Evolutionary conservation across 2,329 filamentous ascomycete species (phyloP).

Genomic region (Akanthomyces uredinophilus): DNA sequence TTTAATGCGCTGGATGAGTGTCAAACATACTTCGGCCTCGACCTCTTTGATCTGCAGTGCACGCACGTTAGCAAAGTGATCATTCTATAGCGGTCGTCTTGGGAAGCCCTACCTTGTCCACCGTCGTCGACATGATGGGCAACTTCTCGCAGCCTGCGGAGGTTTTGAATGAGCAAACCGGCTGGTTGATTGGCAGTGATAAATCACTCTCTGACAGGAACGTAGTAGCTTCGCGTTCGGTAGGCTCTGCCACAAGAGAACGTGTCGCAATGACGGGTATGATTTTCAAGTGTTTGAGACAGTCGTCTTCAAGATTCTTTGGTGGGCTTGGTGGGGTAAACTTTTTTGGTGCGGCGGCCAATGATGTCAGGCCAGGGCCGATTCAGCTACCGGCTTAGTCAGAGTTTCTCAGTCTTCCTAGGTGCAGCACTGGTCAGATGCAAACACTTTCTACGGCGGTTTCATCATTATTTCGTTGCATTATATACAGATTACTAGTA

Average conservation of each 20-base stretch:
- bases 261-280: neutral
- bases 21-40: constrained; percentile 74
- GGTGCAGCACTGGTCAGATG: neutral
- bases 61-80: constrained; percentile 17
- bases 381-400: constrained; percentile 7
- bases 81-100: neutral
- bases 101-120: constrained; percentile 71
- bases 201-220: neutral
- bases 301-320: constrained; percentile 13
- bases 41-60: constrained; percentile 81
- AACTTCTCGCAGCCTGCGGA: constrained; percentile 16
- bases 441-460: neutral
- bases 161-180: neutral
- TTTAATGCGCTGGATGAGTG: constrained; percentile 9
- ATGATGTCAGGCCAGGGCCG: constrained; percentile 28
- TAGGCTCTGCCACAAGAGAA: neutral
- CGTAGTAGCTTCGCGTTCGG: neutral
- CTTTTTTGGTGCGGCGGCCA: constrained; percentile 27
- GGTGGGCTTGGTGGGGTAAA: constrained; percentile 35
- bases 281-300: neutral
- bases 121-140: constrained; percentile 84
- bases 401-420: neutral
- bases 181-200: neutral
- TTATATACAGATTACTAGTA: neutral
- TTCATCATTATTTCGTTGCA: neutral